Base-by-base conservation (phyloP, 331 rosid genomes). In the Erythrophleum ivorense region DNA sequence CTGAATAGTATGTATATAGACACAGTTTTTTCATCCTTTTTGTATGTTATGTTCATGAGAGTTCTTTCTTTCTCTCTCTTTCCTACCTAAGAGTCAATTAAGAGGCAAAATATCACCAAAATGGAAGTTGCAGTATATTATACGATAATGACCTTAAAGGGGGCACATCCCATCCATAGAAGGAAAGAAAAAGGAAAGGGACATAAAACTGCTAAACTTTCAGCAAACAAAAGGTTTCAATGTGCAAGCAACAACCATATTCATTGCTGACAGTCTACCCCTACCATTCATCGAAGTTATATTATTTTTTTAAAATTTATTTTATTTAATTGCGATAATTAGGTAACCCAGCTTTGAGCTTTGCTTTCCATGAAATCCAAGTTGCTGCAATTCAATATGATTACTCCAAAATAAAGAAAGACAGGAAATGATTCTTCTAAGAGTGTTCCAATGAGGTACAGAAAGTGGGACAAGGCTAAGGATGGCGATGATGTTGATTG, bases 301-400 rank as follows among this genome's bases (percentile, higher is more conserved):
- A 7, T 69, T 19, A 18, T n/a, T 33, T 3, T 19, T 69, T 6
- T 18, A 34, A 12, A 7, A 18, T 16, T 13, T 18, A 8, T 38
- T 66, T 14, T 14, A 5, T 10, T 19, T 71, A 71, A 24, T 21
- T 21, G 34, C 6, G 75, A 14, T 29, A 5, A 19, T 69, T 45
- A 69, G 55, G 55, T 21, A 45, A 12, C n/a, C 29, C 10, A 10
- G 9, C 34, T 43, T 41, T 19, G 74, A 73, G 18, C 7, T 41
- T 34, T 73, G 33, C 36, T 73, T 73, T 7, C 62, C 78, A 38
- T 55, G 0, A 74, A 54, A 55, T 55, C 52, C 66, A 54, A 74
- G 53, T 33, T 41, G 64, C 34, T 33, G 50, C 50, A 16, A 53
- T 53, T 73, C 78, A 73, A 18, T 0, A 16, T 34, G 49, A 53